Percentiles rank a stretch among this genome's conserved stretches.
Evolutionary conservation across 306 rosid species (phyloP).

Genomic region (Myrica gale): DNA sequence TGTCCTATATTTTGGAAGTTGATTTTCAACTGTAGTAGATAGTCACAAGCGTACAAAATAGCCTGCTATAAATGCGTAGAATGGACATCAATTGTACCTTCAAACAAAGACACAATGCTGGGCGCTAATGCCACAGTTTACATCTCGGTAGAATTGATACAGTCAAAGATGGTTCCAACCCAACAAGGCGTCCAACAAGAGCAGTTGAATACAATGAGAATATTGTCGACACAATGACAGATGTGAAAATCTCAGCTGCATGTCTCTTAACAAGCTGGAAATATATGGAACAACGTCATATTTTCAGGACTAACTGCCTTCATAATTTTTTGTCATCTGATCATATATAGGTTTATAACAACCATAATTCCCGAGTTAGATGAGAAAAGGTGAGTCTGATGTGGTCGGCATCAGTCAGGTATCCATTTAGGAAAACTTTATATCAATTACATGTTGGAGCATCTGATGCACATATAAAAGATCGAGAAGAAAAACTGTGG

Average conservation of each 20-base stretch:
- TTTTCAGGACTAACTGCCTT: not conserved
- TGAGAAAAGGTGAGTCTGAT: not conserved
- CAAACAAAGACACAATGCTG: conserved; percentile 87
- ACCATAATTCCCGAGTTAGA: not conserved
- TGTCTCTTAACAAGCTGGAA: conserved; percentile 96
- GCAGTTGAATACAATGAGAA: conserved; percentile 96
- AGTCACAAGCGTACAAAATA: conserved; percentile 10
- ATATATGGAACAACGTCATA: not conserved
- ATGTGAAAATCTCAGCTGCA: conserved; percentile 93
- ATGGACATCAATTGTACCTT: conserved; percentile 51
- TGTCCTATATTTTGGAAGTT: not conserved
- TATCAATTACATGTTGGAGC: not conserved
- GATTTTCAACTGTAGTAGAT: not conserved
- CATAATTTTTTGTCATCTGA: conserved; percentile 3
- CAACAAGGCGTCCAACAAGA: conserved; percentile 76
- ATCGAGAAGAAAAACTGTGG: not conserved
- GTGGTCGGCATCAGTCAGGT: not conserved
- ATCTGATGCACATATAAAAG: not conserved
- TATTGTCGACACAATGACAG: conserved; percentile 73
- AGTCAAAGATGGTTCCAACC: conserved; percentile 81
- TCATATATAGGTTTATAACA: not conserved
- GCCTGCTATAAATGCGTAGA: not conserved
- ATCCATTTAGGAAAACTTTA: not conserved
- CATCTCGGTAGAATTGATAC: conserved; percentile 88
- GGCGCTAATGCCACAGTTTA: conserved; percentile 93